Conservation (phyloP, 1,139 yeast species). For the Pichia sp. region DNA sequence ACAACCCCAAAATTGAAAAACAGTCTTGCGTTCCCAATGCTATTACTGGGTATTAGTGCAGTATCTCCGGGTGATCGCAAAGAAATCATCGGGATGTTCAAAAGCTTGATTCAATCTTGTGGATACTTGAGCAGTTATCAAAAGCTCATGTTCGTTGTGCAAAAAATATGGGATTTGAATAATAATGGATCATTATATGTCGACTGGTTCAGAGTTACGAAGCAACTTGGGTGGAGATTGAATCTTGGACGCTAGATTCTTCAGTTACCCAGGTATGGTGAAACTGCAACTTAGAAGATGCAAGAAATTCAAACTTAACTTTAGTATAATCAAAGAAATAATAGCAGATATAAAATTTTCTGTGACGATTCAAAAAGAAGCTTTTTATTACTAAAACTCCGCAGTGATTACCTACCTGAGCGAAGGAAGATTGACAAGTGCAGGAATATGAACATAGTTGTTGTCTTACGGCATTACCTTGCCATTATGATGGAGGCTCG, state of each 20-base stretch:
- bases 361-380: no score
- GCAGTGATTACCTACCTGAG: no score
- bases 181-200: constrained; percentile 17
- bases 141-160: constrained; percentile 18
- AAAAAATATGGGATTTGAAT: constrained; percentile 21
- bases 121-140: constrained; percentile 24
- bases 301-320: not conserved
- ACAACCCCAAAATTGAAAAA: constrained; percentile 41
- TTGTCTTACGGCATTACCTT: no score
- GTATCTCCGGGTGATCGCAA: constrained; percentile 32
- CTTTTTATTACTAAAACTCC: no score
- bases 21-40: constrained; percentile 43
- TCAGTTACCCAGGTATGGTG: no score
- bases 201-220: constrained; percentile 23
- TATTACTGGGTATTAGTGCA: constrained; percentile 44
- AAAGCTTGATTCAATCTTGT: constrained; percentile 22
- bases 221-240: constrained; percentile 21
- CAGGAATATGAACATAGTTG: no score
- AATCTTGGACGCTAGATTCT: no score
- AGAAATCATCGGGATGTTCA: constrained; percentile 33
- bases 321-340: no score
- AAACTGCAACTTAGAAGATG: not conserved
- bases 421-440: no score
- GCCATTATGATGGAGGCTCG: no score
- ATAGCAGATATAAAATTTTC: no score